Evolutionary conservation across 495 filamentous ascomycete genomes (phyloP), one percentile per base, ranked within the genome.

Genomic region (Hypoxylon cercidicola): DNA sequence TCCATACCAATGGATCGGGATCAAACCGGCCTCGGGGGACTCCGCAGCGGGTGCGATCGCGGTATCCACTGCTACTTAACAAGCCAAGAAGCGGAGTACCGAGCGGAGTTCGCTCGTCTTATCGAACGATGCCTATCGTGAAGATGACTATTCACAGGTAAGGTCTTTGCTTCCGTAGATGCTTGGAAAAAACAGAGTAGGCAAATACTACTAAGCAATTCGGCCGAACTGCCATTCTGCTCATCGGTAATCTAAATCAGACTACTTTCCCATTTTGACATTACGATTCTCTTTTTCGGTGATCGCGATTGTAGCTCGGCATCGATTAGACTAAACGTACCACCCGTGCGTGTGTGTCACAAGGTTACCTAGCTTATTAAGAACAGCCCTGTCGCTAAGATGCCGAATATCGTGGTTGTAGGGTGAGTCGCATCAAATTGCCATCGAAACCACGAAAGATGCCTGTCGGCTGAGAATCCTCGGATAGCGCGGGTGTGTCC

Each of bases 401-500:
- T 68, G 78, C 69, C 79, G 16, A 88, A 85, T 50, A 88, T 90
- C 21, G 87, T 90, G 4, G 80, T 90, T 47, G 73, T 90, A 47
- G 88, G 88, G 88, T 89, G 77, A 70, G 80, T 65, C 39, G 13
- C 19, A 50, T n/a, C 41, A 40, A 51, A 28, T 23, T 69, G 39
- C 23, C 28, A 32, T 50, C 25, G 5, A 25, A 25, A 25, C 23
- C 8, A 7, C 10, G 10, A 32, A 18, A 55, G 15, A 30, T 3
- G 4, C 12, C 9, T 37, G 59, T 5, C 32, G 5, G 40, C 55
- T 72, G 50, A 32, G 30, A 72, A 52, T 28, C 18, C 35, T 51
- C 39, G 48, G 2, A 55, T 64, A 97, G 95, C 39, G 96, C 95
- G 56, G 95, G 95, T 13, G 93, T 99, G 4, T 85, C 88, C 45